Conservation (phyloP, 176 grass and related monocot genomes). For the Bolboschoenus planiculmis region DNA sequence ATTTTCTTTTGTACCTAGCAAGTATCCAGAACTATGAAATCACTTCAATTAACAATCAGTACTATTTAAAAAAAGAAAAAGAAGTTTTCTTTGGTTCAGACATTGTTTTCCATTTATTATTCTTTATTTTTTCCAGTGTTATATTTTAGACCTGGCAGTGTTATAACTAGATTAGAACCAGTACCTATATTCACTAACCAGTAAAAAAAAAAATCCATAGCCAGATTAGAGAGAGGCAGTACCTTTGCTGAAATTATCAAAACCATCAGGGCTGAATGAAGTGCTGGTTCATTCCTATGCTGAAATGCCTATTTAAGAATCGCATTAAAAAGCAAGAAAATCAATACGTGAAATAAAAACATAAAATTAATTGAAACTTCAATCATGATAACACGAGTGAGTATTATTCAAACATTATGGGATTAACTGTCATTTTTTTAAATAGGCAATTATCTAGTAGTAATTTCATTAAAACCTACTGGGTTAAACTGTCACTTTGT, state of each 20-base stretch:
- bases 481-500: not conserved
- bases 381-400: not conserved
- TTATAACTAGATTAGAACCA: slow-evolving; percentile 6
- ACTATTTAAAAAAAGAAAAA: not conserved
- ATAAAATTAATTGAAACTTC: not conserved
- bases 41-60: not conserved
- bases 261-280: slow-evolving; percentile 66
- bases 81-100: not conserved
- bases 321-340: slow-evolving; percentile 2
- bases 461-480: not conserved
- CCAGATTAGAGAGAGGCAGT: not conserved
- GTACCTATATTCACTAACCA: not conserved
- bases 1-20: not conserved
- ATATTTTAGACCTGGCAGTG: not conserved
- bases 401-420: not conserved
- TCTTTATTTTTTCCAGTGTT: not conserved
- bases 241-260: slow-evolving; percentile 89
- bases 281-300: slow-evolving; percentile 35
- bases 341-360: not conserved
- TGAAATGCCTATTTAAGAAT: slow-evolving; percentile 52
- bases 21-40: not conserved
- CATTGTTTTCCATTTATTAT: not conserved
- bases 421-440: not conserved
- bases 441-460: not conserved
- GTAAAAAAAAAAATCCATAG: not conserved